Conservation (phyloP, 768 basidiomycete species). For the Omphalotus guepiniiformis region DNA sequence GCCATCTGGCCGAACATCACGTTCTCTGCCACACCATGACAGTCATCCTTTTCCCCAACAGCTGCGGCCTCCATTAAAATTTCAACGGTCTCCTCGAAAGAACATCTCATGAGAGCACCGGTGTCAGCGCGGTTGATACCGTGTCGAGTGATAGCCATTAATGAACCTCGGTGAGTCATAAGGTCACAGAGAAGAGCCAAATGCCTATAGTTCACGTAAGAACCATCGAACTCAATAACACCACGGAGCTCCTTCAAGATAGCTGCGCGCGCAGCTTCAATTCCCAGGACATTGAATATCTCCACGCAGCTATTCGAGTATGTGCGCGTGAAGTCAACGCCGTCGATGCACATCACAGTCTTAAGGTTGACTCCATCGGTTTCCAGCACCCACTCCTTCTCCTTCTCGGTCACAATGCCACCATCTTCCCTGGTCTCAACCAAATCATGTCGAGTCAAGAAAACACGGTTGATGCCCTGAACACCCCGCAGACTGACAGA, state of each 20-base stretch:
- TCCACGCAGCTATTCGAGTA: conserved; percentile 98
- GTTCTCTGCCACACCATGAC: conserved; percentile 98
- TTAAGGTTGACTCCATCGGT: conserved; percentile 96
- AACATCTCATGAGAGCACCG: conserved; percentile 97
- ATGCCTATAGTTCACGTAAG: conserved; percentile 98
- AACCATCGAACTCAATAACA: conserved; percentile 99
- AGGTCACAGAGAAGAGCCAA: conserved; percentile 94
- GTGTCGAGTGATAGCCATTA: conserved; percentile 99
- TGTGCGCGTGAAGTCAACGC: conserved; percentile 89
- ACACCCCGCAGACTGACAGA: conserved; percentile 95
- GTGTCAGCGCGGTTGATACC: conserved; percentile 99
- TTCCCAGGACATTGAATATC: conserved; percentile 90
- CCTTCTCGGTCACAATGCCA: conserved; percentile 53
- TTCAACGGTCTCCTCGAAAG: conserved; percentile 99
- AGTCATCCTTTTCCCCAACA: conserved; percentile 97
- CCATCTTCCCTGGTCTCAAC: conserved; percentile 63
- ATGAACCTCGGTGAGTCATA: conserved; percentile 92
- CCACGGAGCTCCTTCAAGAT: conserved; percentile 91
- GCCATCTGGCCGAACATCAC: conserved; percentile 99
- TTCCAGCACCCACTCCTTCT: conserved; percentile 95
- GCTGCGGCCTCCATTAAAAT: conserved; percentile 99
- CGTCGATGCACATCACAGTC: conserved; percentile 92
- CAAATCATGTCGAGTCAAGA: conserved; percentile 86
- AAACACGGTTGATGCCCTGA: conserved; percentile 84
- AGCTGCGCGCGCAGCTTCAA: conserved; percentile 93